Evolutionary conservation across 2,329 filamentous ascomycete species (phyloP), one percentile per base, ranked within the genome.

Genomic region (Epicoccum nigrum): DNA sequence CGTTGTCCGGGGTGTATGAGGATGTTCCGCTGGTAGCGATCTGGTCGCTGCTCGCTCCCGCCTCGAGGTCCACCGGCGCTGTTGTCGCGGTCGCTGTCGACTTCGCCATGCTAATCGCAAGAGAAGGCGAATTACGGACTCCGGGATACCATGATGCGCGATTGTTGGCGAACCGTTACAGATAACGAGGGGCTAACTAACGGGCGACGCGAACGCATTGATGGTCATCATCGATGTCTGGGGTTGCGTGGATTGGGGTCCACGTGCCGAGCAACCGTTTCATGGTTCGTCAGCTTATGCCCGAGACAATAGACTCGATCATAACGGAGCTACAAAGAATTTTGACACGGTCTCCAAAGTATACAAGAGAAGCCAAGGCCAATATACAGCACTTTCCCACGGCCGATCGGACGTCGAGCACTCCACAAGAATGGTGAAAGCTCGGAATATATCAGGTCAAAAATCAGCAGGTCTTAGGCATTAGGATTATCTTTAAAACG

Each of bases 201-300:
- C 11, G 23, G 30, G 49, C 16, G 20, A 17, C 27, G n/a, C n/a
- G 38, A 31, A 17, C 16, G 20, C n/a, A n/a, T n/a, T 38, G 43
- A 43, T 27, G 20, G 21, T 21, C 43, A 43, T 43, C 49, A 47
- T 52, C 43, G 43, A 47, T 33, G 49, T 52, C 43, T 52, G 38
- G 33, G 43, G 43, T 46, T 43, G 37, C 43, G 39, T 34, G 35
- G 19, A 19, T 12, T 12, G 20, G 20, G 49, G 47, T 19, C 49
- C 43, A 52, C 43, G 30, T 51, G 48, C 48, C 48, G 48, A 28
- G 41, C 33, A n/a, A n/a, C n/a, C n/a, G n/a, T n/a, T n/a, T n/a
- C n/a, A n/a, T n/a, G n/a, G n/a, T n/a, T n/a, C n/a, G n/a, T n/a
- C n/a, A n/a, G n/a, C n/a, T n/a, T n/a, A n/a, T n/a, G n/a, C n/a